Conservation (phyloP, 78 protist species). For the Chrysochromulina parva region DNA sequence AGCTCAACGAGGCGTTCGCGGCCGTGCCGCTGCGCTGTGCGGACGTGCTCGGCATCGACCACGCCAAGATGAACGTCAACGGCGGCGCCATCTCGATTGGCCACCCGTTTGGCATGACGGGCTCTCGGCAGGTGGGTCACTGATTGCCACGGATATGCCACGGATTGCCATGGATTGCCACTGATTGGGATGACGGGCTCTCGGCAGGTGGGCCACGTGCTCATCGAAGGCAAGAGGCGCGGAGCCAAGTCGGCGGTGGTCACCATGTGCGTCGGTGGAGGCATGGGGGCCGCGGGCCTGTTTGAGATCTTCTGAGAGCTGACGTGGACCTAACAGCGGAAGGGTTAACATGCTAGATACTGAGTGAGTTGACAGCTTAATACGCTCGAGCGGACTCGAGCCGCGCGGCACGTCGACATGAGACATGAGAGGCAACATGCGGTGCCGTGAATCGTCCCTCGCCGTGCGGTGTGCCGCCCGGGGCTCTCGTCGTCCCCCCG, state of each 20-base stretch:
- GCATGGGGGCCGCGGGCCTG: slow-evolving; percentile 33
- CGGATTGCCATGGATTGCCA: too few relatives aligned
- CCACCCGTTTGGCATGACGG: slow-evolving; percentile 29
- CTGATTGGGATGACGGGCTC: slow-evolving; percentile 33
- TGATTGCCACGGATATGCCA: neutral
- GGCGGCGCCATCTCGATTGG: slow-evolving; percentile 2
- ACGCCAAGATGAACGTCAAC: neutral
- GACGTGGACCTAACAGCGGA: too few relatives aligned
- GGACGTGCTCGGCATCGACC: neutral
- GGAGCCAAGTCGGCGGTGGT: neutral
- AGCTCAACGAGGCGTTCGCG: slow-evolving; percentile 37
- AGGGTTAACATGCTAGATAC: too few relatives aligned
- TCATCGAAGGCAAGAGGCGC: slow-evolving; percentile 10
- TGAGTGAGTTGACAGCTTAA: too few relatives aligned
- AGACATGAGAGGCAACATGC: too few relatives aligned
- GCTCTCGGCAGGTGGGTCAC: slow-evolving; percentile 36
- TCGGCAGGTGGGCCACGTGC: slow-evolving; percentile 23
- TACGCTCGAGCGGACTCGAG: too few relatives aligned
- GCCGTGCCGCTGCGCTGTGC: neutral
- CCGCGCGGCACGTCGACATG: too few relatives aligned
- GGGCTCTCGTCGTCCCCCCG: too few relatives aligned
- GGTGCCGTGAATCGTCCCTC: too few relatives aligned
- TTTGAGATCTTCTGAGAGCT: neutral
- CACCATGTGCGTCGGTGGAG: slow-evolving; percentile 53
- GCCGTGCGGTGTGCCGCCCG: too few relatives aligned